These are phyloP conservation scores for Linnemannia elongata DNA, from an alignment of 192 early-diverging fungal genomes.

Conservation along the genomic window DNA sequence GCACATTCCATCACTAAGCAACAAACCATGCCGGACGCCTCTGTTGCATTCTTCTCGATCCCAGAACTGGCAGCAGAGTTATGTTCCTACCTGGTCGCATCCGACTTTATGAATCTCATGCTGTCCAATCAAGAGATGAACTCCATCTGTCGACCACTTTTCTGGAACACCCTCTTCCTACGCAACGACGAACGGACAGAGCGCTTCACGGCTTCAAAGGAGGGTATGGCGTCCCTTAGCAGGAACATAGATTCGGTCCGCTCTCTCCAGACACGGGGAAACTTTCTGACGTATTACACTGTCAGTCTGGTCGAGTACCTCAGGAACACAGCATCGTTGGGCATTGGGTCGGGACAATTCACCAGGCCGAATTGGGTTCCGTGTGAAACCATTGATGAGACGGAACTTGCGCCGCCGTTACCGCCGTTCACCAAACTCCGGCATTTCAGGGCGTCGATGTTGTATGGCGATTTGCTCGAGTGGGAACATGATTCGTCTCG, in stretches of 20 bases:
- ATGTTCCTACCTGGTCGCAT: not conserved
- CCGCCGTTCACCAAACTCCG: not conserved
- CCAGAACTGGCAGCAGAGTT: not conserved
- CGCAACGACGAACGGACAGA: not conserved
- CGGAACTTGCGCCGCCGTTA: not conserved
- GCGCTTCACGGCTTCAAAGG: not conserved
- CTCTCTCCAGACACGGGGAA: not conserved
- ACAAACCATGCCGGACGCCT: not conserved
- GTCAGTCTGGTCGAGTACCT: not conserved
- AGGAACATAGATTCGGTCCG: not conserved
- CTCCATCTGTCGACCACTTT: not conserved
- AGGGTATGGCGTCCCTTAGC: not conserved
- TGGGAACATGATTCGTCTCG: not conserved
- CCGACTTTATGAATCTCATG: not conserved
- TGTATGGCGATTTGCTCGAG: not conserved
- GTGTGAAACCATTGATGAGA: not conserved
- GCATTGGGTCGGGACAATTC: no score
- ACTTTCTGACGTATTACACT: not conserved
- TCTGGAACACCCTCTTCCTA: not conserved
- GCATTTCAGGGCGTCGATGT: not conserved
- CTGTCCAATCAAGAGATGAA: not conserved
- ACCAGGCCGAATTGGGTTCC: not conserved
- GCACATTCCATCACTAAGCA: not conserved
- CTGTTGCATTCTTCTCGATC: not conserved
- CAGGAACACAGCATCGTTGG: not conserved